Evolutionary conservation across 768 basidiomycete species (phyloP), one percentile per base, ranked within the genome.

Genomic region (Lactarius hengduanensis): DNA sequence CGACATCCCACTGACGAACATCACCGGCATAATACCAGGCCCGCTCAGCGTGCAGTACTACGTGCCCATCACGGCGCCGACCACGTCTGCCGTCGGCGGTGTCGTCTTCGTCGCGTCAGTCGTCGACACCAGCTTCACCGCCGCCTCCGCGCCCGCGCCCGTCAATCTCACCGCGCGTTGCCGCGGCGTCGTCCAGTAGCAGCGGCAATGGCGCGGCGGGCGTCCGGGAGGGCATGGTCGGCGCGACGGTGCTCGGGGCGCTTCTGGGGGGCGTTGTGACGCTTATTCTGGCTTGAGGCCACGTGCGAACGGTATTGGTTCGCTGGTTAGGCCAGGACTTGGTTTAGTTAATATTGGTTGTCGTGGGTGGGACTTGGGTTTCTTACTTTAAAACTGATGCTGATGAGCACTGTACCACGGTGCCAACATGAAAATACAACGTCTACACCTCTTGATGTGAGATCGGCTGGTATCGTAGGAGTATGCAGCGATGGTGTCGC

Each of bases 1-100:
- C 60, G 57, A 65, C 5, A 64, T 77, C 50, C 78, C 81, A 1
- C 61, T 75, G 30, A 72, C 79, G 43, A 85, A 85, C 73, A n/a
- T 77, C 4, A 79, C 79, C 6, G 79, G 77, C 43, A 77, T 72
- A 0, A 32, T 32, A 4, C 7, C 32, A 7, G 32, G 7, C 32
- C 32, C 32, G 7, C 32, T 32, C 32, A 32, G 8, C 32, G 32
- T 32, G 32, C 32, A 32, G 32, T 32, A 32, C 32, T 9, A 32
- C 32, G 32, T 32, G 32, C 32, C 32, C 32, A 32, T 32, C 32
- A 32, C 32, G 3, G 30, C 30, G 30, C 30, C 30, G 30, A 4
- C 0, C 30, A 32, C 30, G 30, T 32, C 30, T 5, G 32, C 32
- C 32, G 32, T 32, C 7, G 32, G 32, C 32, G 30, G 30, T 0